These are phyloP conservation scores for Claviceps paspali DNA, from an alignment of 2,329 filamentous ascomycete genomes.

Conservation along the genomic window DNA sequence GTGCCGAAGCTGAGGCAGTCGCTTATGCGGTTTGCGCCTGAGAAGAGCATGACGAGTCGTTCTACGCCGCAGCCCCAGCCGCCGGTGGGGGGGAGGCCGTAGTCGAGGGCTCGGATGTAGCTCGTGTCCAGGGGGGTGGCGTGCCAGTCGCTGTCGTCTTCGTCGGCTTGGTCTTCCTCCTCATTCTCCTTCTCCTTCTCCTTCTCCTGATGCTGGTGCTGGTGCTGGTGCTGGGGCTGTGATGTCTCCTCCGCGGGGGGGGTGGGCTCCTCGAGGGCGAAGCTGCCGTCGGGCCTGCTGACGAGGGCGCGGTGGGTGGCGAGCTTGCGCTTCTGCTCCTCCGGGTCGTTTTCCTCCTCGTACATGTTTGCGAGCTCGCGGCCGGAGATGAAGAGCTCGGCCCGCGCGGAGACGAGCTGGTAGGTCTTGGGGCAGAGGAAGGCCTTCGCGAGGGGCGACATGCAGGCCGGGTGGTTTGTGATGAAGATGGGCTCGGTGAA, in stretches of 20 bases:
- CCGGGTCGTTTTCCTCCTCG: constrained; percentile 91
- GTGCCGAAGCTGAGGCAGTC: constrained; percentile 85
- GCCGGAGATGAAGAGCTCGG: constrained; percentile 68
- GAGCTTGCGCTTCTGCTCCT: constrained; percentile 75
- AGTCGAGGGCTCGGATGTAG: constrained; percentile 73
- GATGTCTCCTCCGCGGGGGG: too few species aligned
- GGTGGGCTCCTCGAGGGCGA: too few species aligned
- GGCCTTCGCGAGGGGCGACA: constrained; percentile 84
- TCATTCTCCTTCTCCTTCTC: constrained; percentile 3
- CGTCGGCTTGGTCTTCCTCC: too few species aligned
- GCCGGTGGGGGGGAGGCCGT: constrained; percentile 85
- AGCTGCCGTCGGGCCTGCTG: constrained; percentile 20
- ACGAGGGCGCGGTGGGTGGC: constrained; percentile 31
- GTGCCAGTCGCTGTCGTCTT: constrained; percentile 27
- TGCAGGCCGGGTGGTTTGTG: constrained; percentile 73
- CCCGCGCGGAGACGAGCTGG: constrained; percentile 65
- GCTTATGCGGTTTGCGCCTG: constrained; percentile 60
- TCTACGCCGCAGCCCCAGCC: constrained; percentile 95
- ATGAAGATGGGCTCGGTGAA: constrained; percentile 61
- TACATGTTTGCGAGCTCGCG: constrained; percentile 91
- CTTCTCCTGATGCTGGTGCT: too few species aligned
- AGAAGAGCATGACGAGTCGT: constrained; percentile 79
- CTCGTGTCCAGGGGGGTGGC: constrained; percentile 50
- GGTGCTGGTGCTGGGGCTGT: too few species aligned
- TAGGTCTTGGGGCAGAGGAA: constrained; percentile 52